Base-by-base conservation (phyloP, 441 rosid genomes). In the Populus hybrid region DNA sequence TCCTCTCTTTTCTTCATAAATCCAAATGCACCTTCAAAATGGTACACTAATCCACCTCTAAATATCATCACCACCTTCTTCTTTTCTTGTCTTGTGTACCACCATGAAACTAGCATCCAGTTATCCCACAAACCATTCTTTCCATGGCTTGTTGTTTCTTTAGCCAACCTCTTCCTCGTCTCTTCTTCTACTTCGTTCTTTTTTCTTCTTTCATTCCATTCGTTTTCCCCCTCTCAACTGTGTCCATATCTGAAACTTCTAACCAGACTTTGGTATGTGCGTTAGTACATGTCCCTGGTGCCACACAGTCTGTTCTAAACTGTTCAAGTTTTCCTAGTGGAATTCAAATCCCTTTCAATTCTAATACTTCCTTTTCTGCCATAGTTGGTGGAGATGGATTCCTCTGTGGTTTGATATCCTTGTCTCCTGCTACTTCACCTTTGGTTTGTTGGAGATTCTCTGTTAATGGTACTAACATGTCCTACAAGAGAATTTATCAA, bases 351-450 rank as follows among this genome's bases (percentile, higher is more conserved):
- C 77, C 82, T 1, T 80, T n/a, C 6, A 68, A 74, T 29, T 14
- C 74, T 1, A 76, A 69, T 23, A 53, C 29, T 69, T 66, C 76
- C 1, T 83, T 88, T 75, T 77, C 90, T 4, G 89, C 88, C 1
- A n/a, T 90, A 18, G 91, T 88, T 14, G 85, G 89, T 2, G 91
- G 92, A 35, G 82, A 89, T 20, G 90, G 92, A 2, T 90, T 89
- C 67, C n/a, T 91, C 0, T 90, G 91, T 24, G 88, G 80, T 14
- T 71, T 91, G 66, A 78, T 35, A 24, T 23, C 83, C 1, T 73
- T 68, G 5, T 35, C 67, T 71, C 64, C 82, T 1, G 59, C 85
- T 23, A n/a, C 21, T 73, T 90, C 92, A 1, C 50, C 12, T 11
- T 12, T 91, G 23, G 33, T 72, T 66, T 87, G 92, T 65, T 89